Evolutionary conservation across 441 rosid species (phyloP), one percentile per base, ranked within the genome.

Genomic region (Corymbia calophylla): DNA sequence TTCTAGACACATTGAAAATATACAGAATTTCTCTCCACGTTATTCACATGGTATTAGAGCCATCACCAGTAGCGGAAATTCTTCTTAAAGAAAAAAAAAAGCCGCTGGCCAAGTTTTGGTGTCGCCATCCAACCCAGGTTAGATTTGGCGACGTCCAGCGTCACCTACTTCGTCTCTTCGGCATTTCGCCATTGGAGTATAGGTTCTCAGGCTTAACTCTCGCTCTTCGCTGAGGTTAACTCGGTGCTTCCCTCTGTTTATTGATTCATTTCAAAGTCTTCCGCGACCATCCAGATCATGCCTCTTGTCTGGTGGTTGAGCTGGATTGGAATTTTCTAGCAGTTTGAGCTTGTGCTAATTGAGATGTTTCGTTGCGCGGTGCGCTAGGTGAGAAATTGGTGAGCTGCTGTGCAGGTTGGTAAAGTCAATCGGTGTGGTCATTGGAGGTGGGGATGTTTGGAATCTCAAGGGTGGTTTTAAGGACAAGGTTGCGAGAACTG

Each of bases 161-260:
- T 23, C 62, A 9, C 62, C 0, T 1, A 2, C 4, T 56, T 12
- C 29, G 12, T 56, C 12, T 56, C 29, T 56, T 56, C 0, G 5
- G 62, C 62, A 21, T 56, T 56, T 56, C 0, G 0, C 62, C 62
- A 56, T 2, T 56, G 2, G 62, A 23, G 62, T 9, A 56, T 56
- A 56, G 29, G 62, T 56, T 56, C 2, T 56, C 9, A 12, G 62
- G 27, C 62, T 56, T 56, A 56, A 56, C 29, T 56, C 62, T 9
- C 9, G 9, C 62, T 56, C 60, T 56, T 56, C 12, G 11, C 29
- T 56, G 1, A 56, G 29, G 62, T 56, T 27, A 56, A 56, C 23
- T 56, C 23, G 62, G 29, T 21, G 62, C 29, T 56, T 56, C 12
- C 62, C 62, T 56, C 29, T 56, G 23, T 56, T 56, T 23, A 21